Evolutionary conservation across 2,329 filamentous ascomycete species (phyloP), one percentile per base, ranked within the genome.

Genomic region (Alternaria burnsii): DNA sequence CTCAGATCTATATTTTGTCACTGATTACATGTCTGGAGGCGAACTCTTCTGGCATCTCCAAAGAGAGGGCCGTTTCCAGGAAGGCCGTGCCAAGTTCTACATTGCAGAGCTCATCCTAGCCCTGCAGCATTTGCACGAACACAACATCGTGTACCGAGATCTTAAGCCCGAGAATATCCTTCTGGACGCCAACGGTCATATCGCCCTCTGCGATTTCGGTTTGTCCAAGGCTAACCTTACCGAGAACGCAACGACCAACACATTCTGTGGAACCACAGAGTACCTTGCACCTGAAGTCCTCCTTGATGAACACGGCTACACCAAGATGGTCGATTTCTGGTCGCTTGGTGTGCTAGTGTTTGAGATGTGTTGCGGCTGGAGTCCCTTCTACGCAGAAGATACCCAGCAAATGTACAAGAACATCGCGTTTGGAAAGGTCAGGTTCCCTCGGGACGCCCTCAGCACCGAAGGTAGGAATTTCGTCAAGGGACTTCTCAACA

Each of bases 321-420:
- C 95, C 55, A 98, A 98, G 82, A 98, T 99, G 95, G 95, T 99
- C 7, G 95, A 99, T 78, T 99, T 98, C 79, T 99, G 95, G 95
- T 99, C 95, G 2, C 85, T 99, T 12, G 95, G 95, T 58, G 95
- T 99, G 48, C 85, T 99, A 55, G 95, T 99, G 1, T 99, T 99
- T 73, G 95, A 99, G 80, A 99, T 99, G 95, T 99, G 95, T 83
- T 99, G 95, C 73, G 95, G 95, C 34, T 99, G 95, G 95, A 97
- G 93, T 73, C 95, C 95, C 0, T 99, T 99, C 81, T 99, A 98
- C 72, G 95, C 95, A 58, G 95, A 99, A 75, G 95, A 99, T 76
- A 99, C 95, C 0, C 95, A 99, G 80, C 95, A 99, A 79, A 99
- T 99, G 95, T 99, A 99, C 84, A 99, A 99, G 85, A 99, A 99